Evolutionary conservation across 169 alveolate species (phyloP).

Genomic region (Hepatocystis sp.): DNA sequence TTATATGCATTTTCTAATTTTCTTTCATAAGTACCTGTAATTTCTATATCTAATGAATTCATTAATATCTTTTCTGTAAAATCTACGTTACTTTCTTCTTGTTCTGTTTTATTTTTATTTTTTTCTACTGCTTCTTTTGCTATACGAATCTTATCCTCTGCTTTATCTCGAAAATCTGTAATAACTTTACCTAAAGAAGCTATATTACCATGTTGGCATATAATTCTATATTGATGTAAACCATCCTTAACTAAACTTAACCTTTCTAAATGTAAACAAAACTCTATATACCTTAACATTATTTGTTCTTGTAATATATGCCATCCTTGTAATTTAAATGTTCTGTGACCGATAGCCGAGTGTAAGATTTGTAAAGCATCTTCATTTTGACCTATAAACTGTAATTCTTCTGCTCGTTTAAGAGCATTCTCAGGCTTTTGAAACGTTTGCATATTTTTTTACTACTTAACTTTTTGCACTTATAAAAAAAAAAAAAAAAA

Average conservation of each 20-base stretch:
- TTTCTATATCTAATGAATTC: slow-evolving; percentile 88
- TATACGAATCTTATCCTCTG: slow-evolving; percentile 88
- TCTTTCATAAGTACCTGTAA: slow-evolving; percentile 86
- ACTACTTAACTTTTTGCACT: not conserved
- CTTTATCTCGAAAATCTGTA: slow-evolving; percentile 90
- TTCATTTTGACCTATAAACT: slow-evolving; percentile 92
- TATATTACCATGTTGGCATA: slow-evolving; percentile 92
- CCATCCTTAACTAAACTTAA: slow-evolving; percentile 93
- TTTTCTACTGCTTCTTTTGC: slow-evolving; percentile 83
- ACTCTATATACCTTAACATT: slow-evolving; percentile 91
- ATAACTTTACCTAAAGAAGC: slow-evolving; percentile 93
- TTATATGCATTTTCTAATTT: slow-evolving; percentile 88
- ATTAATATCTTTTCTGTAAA: slow-evolving; percentile 90
- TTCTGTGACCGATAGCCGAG: slow-evolving; percentile 91
- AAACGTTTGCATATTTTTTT: slow-evolving; percentile 86
- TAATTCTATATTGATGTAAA: slow-evolving; percentile 91
- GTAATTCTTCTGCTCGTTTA: slow-evolving; percentile 92
- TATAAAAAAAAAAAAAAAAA: not conserved
- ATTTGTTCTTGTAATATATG: slow-evolving; percentile 92
- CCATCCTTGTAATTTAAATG: slow-evolving; percentile 92
- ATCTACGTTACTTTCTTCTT: slow-evolving; percentile 80
- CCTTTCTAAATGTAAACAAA: slow-evolving; percentile 90
- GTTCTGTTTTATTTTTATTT: slow-evolving; percentile 72
- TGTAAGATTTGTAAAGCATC: slow-evolving; percentile 91
- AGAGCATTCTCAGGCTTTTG: slow-evolving; percentile 94